phyloP scores from a whole-genome alignment of 768 basidiomycete genomes.

The Tylopilus intermedius region DNA sequence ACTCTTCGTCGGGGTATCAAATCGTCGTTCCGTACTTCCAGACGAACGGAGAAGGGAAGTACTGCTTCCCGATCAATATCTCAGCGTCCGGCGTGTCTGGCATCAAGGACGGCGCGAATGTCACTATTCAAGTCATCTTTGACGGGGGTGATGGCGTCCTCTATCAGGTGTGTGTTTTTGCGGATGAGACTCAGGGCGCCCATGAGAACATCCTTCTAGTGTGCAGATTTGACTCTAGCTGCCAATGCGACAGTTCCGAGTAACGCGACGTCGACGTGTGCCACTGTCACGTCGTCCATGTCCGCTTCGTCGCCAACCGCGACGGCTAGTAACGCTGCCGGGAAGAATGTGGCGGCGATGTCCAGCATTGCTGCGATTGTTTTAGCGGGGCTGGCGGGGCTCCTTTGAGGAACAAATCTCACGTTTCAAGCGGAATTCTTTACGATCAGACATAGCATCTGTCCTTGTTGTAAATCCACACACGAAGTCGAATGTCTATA shows the following conservation, averaged over 20 bases:
- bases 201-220: background rate
- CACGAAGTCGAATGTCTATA: too few relatives aligned
- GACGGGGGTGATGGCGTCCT: slow-evolving; percentile 69
- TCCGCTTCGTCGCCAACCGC: slow-evolving; percentile 12
- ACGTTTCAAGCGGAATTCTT: too few relatives aligned
- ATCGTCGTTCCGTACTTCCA: slow-evolving; percentile 45
- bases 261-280: slow-evolving; percentile 30
- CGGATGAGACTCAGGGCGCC: too few relatives aligned
- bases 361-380: slow-evolving; percentile 6
- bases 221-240: slow-evolving; percentile 52
- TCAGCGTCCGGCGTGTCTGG: slow-evolving; percentile 42
- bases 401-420: slow-evolving; percentile 15
- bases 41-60: slow-evolving; percentile 48
- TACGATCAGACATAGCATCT: too few relatives aligned
- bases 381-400: slow-evolving; percentile 7
- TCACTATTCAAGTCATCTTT: slow-evolving; percentile 67
- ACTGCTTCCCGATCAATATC: slow-evolving; percentile 53
- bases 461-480: too few relatives aligned
- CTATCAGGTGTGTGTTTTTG: slow-evolving; percentile 49
- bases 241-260: slow-evolving; percentile 46
- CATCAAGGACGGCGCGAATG: slow-evolving; percentile 59
- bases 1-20: slow-evolving; percentile 33
- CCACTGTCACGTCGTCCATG: slow-evolving; percentile 28
- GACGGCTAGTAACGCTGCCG: slow-evolving; percentile 14
- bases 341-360: slow-evolving; percentile 10